These are phyloP conservation scores for Candida boleticola DNA, from an alignment of 805 yeast genomes.

Conservation along the genomic window DNA sequence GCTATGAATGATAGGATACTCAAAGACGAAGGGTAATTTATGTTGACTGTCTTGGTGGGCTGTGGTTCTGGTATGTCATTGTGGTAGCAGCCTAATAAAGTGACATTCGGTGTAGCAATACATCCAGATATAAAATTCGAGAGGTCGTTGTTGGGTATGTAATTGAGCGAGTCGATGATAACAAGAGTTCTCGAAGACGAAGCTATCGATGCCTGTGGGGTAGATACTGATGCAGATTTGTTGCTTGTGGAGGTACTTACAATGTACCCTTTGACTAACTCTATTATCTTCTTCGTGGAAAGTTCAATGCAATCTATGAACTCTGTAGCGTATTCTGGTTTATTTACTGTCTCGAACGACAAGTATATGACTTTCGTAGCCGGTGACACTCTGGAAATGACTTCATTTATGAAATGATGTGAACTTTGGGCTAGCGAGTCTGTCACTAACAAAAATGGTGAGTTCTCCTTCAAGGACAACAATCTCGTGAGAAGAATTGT, in stretches of 20 bases:
- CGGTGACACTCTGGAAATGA: conserved; percentile 40
- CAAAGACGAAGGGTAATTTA: conserved; percentile 53
- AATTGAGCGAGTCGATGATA: conserved; percentile 69
- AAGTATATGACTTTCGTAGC: conserved; percentile 47
- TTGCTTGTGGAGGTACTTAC: conserved; percentile 5
- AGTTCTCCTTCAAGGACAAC: conserved; percentile 64
- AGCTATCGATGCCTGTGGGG: background rate
- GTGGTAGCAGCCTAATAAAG: conserved; percentile 38
- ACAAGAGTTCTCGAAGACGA: conserved; percentile 35
- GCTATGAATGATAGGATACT: conserved; percentile 67
- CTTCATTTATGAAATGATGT: conserved; percentile 52
- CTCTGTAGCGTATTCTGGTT: conserved; percentile 48
- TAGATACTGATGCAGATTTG: conserved; percentile 4
- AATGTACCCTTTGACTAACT: conserved; percentile 12
- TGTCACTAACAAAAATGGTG: conserved; percentile 67
- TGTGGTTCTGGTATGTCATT: conserved; percentile 37
- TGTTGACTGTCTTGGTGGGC: conserved; percentile 16
- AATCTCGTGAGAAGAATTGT: conserved; percentile 63
- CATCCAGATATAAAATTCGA: conserved; percentile 50
- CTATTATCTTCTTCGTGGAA: conserved; percentile 15
- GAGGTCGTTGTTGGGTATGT: conserved; percentile 44
- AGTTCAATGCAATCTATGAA: conserved; percentile 45
- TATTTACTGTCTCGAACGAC: conserved; percentile 63
- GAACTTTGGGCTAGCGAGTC: conserved; percentile 77
- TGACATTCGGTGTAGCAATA: conserved; percentile 26